Evolutionary conservation across 257 asterid genomes (phyloP).

Genomic region (Solanum clarkiae): DNA sequence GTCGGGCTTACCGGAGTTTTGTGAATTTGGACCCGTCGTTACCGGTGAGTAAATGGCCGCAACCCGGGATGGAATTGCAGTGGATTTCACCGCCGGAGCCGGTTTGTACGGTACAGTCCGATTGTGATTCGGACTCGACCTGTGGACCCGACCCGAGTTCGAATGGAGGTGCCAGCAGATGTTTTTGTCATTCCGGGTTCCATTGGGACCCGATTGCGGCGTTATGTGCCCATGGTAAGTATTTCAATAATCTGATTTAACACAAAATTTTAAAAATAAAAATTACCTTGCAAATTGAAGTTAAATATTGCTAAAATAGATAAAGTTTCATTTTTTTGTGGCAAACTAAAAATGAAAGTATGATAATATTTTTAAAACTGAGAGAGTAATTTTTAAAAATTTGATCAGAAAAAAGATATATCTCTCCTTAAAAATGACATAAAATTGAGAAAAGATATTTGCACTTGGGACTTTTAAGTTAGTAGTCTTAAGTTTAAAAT

Average conservation of each 20-base stretch:
- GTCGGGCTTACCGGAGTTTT: constrained; percentile 75
- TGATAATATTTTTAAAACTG: too few relatives aligned
- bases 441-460: background rate
- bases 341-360: too few relatives aligned
- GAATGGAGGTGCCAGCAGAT: constrained; percentile 24
- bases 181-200: constrained; percentile 58
- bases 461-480: too few relatives aligned
- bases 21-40: constrained; percentile 43
- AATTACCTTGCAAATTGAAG: too few relatives aligned
- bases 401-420: background rate
- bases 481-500: too few relatives aligned
- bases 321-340: too few relatives aligned
- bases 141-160: constrained; percentile 45
- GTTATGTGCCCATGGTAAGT: constrained; percentile 40
- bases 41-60: constrained; percentile 63
- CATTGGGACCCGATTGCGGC: constrained; percentile 64
- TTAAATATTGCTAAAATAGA: too few relatives aligned
- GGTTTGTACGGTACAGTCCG: constrained; percentile 32
- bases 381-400: too few relatives aligned
- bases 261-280: too few relatives aligned
- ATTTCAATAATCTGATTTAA: too few relatives aligned
- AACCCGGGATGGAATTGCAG: constrained; percentile 65
- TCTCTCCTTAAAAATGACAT: background rate
- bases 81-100: constrained; percentile 74
- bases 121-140: constrained; percentile 56